Percentiles rank a stretch among this genome's conserved stretches.
Evolutionary conservation across 164 flowering plant genomes (phyloP).

Genomic region (Sextonia rubra): DNA sequence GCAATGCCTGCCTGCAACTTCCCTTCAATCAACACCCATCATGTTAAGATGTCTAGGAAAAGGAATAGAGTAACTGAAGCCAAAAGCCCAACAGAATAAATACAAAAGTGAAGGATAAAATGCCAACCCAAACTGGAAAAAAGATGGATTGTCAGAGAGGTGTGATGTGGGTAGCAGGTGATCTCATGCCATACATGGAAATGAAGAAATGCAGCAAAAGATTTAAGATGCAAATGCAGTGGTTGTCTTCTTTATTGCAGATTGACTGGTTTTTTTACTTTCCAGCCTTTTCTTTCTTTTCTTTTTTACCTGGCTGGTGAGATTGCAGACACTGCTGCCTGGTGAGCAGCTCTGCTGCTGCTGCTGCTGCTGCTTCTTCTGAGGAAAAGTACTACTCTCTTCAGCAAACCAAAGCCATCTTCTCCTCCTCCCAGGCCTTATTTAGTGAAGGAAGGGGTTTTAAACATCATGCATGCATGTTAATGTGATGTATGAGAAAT

Average conservation of each 20-base stretch:
- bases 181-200: neutral
- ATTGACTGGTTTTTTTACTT: neutral
- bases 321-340: neutral
- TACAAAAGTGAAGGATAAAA: neutral
- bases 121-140: neutral
- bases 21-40: conserved; percentile 28
- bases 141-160: conserved; percentile 1
- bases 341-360: conserved; percentile 2
- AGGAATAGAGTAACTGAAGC: neutral
- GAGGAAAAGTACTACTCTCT: conserved; percentile 17
- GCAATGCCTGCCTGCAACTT: conserved; percentile 18
- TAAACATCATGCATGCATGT: too few relatives aligned
- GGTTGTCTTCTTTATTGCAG: neutral
- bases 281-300: neutral
- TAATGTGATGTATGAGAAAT: too few relatives aligned
- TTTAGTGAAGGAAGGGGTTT: too few relatives aligned
- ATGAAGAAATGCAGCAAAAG: neutral
- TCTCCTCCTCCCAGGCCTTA: neutral
- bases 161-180: conserved; percentile 1
- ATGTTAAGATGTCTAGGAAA: conserved; percentile 19
- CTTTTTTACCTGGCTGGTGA: conserved; percentile 12
- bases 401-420: conserved; percentile 4
- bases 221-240: neutral
- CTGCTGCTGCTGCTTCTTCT: conserved; percentile 3
- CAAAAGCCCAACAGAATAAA: neutral